Evolutionary conservation across 1,284 basidiomycete species (phyloP).

Genomic region (Malassezia vespertilionis): DNA sequence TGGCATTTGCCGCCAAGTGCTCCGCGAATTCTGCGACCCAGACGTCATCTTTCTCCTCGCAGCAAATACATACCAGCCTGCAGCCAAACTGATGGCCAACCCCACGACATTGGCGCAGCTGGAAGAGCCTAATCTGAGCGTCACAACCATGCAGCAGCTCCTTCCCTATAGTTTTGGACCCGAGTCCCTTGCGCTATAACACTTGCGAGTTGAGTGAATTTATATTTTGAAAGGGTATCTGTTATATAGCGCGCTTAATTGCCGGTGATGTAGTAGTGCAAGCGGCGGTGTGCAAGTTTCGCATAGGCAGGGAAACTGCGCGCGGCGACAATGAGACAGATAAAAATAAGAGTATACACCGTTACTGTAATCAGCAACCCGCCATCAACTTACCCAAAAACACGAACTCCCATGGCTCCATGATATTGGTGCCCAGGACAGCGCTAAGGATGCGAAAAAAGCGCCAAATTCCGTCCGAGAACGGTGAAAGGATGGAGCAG

Average conservation of each 20-base stretch:
- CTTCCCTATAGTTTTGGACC: slow-evolving; percentile 82
- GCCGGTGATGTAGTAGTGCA: slow-evolving; percentile 18
- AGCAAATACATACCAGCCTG: slow-evolving; percentile 20
- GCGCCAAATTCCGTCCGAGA: slow-evolving; percentile 3
- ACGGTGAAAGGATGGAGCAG: not conserved
- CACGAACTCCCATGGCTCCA: slow-evolving; percentile 7
- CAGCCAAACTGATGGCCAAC: not conserved
- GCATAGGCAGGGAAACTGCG: slow-evolving; percentile 7
- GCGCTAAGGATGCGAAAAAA: not conserved
- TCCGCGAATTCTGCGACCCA: slow-evolving; percentile 67
- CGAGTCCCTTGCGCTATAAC: slow-evolving; percentile 46
- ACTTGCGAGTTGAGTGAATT: not conserved
- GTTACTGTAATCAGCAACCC: slow-evolving; percentile 2
- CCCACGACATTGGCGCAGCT: slow-evolving; percentile 13
- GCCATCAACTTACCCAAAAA: slow-evolving; percentile 6
- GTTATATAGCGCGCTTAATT: not conserved
- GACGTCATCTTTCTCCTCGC: slow-evolving; percentile 64
- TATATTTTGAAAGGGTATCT: too few relatives aligned
- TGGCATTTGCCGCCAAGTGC: slow-evolving; percentile 79
- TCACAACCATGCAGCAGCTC: slow-evolving; percentile 59
- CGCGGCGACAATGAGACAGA: slow-evolving; percentile 2
- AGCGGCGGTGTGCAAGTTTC: slow-evolving; percentile 1
- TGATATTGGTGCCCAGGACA: not conserved
- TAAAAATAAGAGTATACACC: slow-evolving; percentile 3
- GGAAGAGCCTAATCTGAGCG: slow-evolving; percentile 43